phyloP scores from a whole-genome alignment of 2,329 filamentous ascomycete species.

The Amylocarpus encephaloides region DNA sequence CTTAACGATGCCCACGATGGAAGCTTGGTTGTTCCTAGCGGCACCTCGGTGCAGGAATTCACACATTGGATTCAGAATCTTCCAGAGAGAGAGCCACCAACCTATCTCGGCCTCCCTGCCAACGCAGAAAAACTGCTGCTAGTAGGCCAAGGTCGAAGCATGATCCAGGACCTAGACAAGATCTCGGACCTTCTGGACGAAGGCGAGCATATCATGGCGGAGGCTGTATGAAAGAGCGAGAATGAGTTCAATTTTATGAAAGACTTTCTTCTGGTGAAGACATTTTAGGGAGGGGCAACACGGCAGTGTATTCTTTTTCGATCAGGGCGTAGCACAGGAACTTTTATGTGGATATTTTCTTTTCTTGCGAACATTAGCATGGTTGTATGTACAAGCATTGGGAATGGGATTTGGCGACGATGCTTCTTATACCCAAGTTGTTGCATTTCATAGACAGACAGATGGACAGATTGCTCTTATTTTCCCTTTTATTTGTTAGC shows the following conservation, averaged over 20 bases:
- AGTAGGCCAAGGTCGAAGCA: slow-evolving; percentile 76
- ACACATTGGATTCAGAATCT: slow-evolving; percentile 84
- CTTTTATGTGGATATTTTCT: no score
- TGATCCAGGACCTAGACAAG: slow-evolving; percentile 77
- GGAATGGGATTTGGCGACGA: no score
- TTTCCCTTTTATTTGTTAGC: background rate
- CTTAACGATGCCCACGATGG: slow-evolving; percentile 43
- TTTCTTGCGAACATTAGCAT: no score
- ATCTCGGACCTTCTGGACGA: slow-evolving; percentile 88
- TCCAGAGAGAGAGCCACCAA: slow-evolving; percentile 92
- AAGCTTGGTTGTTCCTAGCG: slow-evolving; percentile 67
- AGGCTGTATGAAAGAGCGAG: slow-evolving; percentile 34
- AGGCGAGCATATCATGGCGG: slow-evolving; percentile 81
- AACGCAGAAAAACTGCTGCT: slow-evolving; percentile 95
- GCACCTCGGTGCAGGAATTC: slow-evolving; percentile 80
- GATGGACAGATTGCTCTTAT: no score
- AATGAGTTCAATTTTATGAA: slow-evolving; percentile 12
- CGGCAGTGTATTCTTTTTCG: no score
- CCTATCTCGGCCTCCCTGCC: slow-evolving; percentile 85
- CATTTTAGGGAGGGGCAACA: slow-evolving; percentile 11
- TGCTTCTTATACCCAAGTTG: background rate
- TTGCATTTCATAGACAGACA: background rate
- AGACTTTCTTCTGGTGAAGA: slow-evolving; percentile 14
- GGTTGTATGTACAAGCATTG: no score
- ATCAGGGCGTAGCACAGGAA: no score